phyloP scores from a whole-genome alignment of 305 asterid species.

The Nicotiana rustica region DNA sequence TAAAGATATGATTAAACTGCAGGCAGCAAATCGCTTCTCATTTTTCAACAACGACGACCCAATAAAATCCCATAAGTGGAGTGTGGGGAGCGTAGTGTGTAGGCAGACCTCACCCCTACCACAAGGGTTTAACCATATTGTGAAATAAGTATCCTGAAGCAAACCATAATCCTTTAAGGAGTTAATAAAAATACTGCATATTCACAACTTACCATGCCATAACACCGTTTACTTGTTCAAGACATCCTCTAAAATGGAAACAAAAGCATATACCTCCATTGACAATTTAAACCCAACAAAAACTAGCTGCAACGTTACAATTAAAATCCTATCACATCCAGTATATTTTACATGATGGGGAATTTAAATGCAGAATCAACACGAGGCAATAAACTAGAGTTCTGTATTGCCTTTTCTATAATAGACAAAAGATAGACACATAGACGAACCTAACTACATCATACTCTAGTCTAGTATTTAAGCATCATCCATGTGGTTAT shows the following conservation, averaged over 20 bases:
- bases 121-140: neutral
- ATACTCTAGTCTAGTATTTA: slow-evolving; percentile 36
- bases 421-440: slow-evolving; percentile 28
- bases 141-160: neutral
- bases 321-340: neutral
- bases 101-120: no score
- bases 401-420: neutral
- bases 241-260: neutral
- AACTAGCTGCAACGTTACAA: neutral
- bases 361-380: neutral
- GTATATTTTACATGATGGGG: slow-evolving; percentile 10
- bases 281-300: neutral
- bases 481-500: slow-evolving; percentile 69
- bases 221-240: neutral
- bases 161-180: neutral
- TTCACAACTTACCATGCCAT: slow-evolving; percentile 11
- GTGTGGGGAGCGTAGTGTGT: no score
- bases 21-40: neutral
- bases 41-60: neutral
- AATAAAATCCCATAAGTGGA: no score
- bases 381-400: neutral
- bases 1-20: neutral
- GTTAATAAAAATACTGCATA: neutral
- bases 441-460: slow-evolving; percentile 7
- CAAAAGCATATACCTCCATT: neutral